phyloP scores from a whole-genome alignment of 805 yeast species.

The Geotrichum ghanense region DNA sequence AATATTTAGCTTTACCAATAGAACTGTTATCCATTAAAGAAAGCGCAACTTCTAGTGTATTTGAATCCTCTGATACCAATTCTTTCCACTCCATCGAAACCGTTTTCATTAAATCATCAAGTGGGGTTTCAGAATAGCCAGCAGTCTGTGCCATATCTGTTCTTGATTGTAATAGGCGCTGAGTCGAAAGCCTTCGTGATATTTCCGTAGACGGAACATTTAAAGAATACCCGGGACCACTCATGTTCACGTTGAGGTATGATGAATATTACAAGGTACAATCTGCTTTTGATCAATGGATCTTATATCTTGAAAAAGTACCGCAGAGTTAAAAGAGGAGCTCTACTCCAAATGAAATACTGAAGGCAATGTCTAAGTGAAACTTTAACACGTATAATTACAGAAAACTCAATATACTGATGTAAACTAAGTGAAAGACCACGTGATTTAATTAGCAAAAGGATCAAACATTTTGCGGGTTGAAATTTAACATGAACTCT shows the following conservation, averaged over 20 bases:
- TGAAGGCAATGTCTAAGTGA: background rate
- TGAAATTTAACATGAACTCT: too few species aligned
- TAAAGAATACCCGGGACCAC: background rate
- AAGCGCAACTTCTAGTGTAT: conserved; percentile 78
- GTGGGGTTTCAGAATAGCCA: background rate
- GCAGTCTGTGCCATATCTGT: background rate
- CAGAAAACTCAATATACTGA: too few species aligned
- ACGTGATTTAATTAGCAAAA: too few species aligned
- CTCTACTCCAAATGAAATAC: background rate
- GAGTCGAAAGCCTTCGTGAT: background rate
- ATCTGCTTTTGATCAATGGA: background rate
- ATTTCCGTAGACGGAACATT: background rate
- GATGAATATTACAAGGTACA: background rate
- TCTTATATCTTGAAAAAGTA: too few species aligned
- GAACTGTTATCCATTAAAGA: conserved; percentile 77
- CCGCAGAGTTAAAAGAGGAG: too few species aligned
- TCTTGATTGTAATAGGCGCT: background rate
- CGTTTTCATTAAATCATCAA: background rate
- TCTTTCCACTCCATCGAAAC: conserved; percentile 35
- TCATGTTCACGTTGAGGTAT: background rate
- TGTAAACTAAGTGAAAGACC: too few species aligned
- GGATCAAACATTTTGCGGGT: too few species aligned
- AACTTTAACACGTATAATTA: conserved; percentile 1
- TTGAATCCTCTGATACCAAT: conserved; percentile 42
- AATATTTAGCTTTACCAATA: conserved; percentile 76